Evolutionary conservation across 495 filamentous ascomycete genomes (phyloP).

Genomic region (Aspergillus ostianus): DNA sequence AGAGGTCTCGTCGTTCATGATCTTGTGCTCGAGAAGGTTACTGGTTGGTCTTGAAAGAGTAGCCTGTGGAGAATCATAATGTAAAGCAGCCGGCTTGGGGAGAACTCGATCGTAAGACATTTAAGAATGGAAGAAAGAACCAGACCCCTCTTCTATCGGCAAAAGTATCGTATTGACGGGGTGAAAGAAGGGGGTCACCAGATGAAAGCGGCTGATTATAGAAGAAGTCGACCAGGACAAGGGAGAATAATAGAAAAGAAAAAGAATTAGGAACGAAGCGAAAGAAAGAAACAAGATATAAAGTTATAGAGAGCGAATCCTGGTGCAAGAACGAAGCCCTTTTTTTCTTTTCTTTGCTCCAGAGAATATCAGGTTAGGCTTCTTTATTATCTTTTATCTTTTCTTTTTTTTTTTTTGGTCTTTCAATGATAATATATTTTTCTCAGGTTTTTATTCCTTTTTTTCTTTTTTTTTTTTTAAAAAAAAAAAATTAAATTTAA

Average conservation of each 20-base stretch:
- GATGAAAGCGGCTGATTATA: constrained; percentile 20
- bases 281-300: constrained; percentile 19
- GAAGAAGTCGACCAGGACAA: constrained; percentile 15
- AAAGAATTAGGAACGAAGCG: constrained; percentile 9
- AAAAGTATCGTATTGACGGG: constrained; percentile 11
- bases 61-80: constrained; percentile 39
- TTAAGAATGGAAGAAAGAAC: constrained; percentile 29
- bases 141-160: constrained; percentile 10
- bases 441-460: constrained; percentile 22
- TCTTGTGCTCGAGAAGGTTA: constrained; percentile 49
- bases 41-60: constrained; percentile 34
- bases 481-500: not conserved
- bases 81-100: constrained; percentile 47
- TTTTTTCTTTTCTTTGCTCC: constrained; percentile 1
- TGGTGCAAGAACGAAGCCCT: not conserved
- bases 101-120: constrained; percentile 61
- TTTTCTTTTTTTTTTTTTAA: too few relatives aligned
- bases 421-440: constrained; percentile 4
- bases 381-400: constrained; percentile 10
- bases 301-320: constrained; percentile 16
- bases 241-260: constrained; percentile 10
- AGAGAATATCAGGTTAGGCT: not conserved
- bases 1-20: constrained; percentile 44
- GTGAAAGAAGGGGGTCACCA: constrained; percentile 16
- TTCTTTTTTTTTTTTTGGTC: constrained; percentile 12